Conservation (phyloP, 2,329 filamentous ascomycete species). For the Lizonia empirigonia region DNA sequence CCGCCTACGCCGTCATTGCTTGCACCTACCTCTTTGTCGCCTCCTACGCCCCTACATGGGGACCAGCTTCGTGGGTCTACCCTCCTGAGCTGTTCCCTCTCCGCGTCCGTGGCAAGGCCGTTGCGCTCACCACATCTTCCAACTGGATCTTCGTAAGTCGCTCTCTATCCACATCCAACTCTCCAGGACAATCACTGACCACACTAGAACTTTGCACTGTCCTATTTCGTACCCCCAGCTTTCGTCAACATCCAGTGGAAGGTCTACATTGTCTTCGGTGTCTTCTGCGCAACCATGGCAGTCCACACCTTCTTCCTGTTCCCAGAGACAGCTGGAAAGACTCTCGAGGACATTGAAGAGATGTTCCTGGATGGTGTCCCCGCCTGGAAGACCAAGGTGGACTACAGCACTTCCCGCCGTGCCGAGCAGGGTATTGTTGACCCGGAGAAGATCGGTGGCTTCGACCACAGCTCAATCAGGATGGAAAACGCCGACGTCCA, state of each 20-base stretch:
- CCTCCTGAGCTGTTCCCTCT: constrained; percentile 67
- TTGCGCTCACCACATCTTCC: constrained; percentile 63
- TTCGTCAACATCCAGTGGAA: constrained; percentile 64
- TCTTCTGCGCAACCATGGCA: constrained; percentile 71
- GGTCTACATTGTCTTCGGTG: constrained; percentile 76
- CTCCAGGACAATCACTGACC: neutral
- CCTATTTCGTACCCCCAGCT: constrained; percentile 61
- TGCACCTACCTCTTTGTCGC: constrained; percentile 76
- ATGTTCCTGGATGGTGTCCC: constrained; percentile 66
- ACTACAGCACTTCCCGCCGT: constrained; percentile 28
- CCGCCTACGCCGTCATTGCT: constrained; percentile 62
- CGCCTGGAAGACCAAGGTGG: constrained; percentile 60
- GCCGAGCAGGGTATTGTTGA: constrained; percentile 36
- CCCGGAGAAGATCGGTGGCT: constrained; percentile 28
- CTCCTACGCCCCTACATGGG: constrained; percentile 69
- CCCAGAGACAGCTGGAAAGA: constrained; percentile 74
- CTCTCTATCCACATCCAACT: neutral
- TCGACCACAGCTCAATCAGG: constrained; percentile 12
- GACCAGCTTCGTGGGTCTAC: constrained; percentile 63
- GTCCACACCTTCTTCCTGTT: constrained; percentile 70
- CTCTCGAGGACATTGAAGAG: constrained; percentile 76
- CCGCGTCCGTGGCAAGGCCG: constrained; percentile 67
- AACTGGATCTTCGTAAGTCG: constrained; percentile 61
- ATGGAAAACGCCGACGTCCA: constrained; percentile 10
- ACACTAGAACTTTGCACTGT: constrained; percentile 62